Evolutionary conservation across 345 rosid species (phyloP), one percentile per base, ranked within the genome.

Genomic region (Populus deltoides): DNA sequence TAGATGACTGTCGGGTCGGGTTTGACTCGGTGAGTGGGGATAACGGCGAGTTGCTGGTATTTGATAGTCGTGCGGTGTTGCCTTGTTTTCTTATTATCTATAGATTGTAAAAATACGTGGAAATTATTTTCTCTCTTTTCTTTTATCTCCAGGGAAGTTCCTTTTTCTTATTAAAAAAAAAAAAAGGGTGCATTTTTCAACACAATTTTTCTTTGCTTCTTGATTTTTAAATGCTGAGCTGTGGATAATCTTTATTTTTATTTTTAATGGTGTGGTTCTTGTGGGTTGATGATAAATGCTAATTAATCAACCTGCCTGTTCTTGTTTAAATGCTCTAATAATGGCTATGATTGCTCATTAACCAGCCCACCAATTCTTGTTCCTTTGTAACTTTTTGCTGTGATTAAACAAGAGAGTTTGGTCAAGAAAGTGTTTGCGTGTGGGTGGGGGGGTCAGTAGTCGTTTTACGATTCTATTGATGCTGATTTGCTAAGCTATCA

Each of bases 51-150:
- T 81, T 93, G 81, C 83, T 92, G 18, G 98, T 93, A 77, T 91
- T 92, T 35, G 98, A 96, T 77, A 75, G 90, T 36, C 93, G 97
- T 76, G 99, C 98, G 6, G 93, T 96, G 62, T 81, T 96, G 80
- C 99, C 98, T 66, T 96, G 99, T 84, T 96, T 96, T 82, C 95
- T 96, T 67, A 90, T 96, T 38, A 90, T 93, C 88, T 96, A 96
- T 77, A 91, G 86, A 63, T 77, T 93, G 95, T 96, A 92, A 93
- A 87, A 88, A 87, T 80, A 81, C 24, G 5, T 49, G 51, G 36
- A 66, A 53, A 70, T 38, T 49, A 22, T 36, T 78, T 68, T 45
- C 47, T 18, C 18, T 17, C 31, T 6, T 25, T 41, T 41, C 57
- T 49, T 77, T 71, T 77, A 41, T 41, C 45, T 41, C 45, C 45